Evolutionary conservation across 164 flowering plant genomes (phyloP).

Genomic region (Litsea cubeba): DNA sequence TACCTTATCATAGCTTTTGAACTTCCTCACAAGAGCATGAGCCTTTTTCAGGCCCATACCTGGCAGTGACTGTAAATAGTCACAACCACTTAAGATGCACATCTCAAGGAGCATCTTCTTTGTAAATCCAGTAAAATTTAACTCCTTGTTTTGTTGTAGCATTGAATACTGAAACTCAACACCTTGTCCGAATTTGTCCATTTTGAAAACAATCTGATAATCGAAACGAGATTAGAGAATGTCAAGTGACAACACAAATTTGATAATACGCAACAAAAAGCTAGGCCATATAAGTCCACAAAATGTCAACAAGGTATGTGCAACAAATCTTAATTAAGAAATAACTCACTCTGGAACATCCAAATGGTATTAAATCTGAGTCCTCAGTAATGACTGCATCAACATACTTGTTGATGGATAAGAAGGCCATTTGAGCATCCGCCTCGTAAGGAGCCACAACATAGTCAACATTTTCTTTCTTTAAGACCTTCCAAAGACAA

Average conservation of each 20-base stretch:
- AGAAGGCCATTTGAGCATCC: conserved; percentile 98
- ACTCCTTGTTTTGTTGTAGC: conserved; percentile 72
- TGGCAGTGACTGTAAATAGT: conserved; percentile 83
- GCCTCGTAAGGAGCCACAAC: conserved; percentile 99
- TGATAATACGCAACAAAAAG: background rate
- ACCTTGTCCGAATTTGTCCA: conserved; percentile 98
- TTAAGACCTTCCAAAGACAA: conserved; percentile 58
- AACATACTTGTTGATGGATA: conserved; percentile 70
- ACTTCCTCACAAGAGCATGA: conserved; percentile 72
- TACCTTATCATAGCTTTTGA: conserved; percentile 80
- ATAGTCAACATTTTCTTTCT: conserved; percentile 62
- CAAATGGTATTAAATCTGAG: conserved; percentile 94
- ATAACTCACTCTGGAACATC: conserved; percentile 86
- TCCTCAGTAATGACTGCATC: conserved; percentile 95
- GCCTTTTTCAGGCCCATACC: conserved; percentile 97
- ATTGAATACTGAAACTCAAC: conserved; percentile 61
- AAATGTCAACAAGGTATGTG: background rate
- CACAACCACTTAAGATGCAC: conserved; percentile 98
- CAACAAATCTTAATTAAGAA: conserved; percentile 7
- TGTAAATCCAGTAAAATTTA: conserved; percentile 65
- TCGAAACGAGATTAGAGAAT: background rate
- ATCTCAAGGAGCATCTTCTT: conserved; percentile 92
- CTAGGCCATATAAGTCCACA: background rate
- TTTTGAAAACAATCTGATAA: conserved; percentile 82
- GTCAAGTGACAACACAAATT: background rate